Percentiles rank a stretch among this genome's conserved stretches.
These are phyloP conservation scores for Scheffersomyces lignicola DNA, from an alignment of 1,139 yeast genomes.

Conservation along the genomic window DNA sequence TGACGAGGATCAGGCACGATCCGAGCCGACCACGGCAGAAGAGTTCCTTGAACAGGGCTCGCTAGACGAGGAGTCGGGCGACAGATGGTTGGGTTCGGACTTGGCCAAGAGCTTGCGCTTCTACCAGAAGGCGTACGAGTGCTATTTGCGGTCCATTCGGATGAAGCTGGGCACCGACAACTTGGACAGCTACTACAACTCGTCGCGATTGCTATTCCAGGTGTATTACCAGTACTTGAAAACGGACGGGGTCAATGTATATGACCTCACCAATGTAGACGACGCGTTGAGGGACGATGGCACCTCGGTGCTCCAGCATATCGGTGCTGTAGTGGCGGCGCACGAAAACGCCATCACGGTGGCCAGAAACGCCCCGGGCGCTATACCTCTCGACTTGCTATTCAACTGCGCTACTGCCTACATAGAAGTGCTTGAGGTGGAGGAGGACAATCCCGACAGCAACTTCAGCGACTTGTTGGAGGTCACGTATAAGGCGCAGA, in stretches of 20 bases:
- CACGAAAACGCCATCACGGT: constrained; percentile 38
- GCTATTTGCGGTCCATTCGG: constrained; percentile 33
- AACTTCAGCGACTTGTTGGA: constrained; percentile 16
- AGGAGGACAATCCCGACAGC: constrained; percentile 17
- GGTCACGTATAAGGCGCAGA: constrained; percentile 19
- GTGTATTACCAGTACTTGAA: constrained; percentile 46
- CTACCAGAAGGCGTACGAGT: constrained; percentile 47
- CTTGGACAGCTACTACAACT: constrained; percentile 47
- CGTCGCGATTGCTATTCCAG: constrained; percentile 48
- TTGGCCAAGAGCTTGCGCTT: constrained; percentile 52
- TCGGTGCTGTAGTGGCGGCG: constrained; percentile 31
- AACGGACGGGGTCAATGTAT: constrained; percentile 43
- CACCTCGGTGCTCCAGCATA: constrained; percentile 38
- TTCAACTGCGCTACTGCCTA: constrained; percentile 50
- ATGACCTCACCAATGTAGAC: constrained; percentile 37
- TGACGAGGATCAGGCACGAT: constrained; percentile 5
- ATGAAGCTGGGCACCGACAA: constrained; percentile 11
- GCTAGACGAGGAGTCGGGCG: constrained; percentile 56
- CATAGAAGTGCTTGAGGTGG: constrained; percentile 46
- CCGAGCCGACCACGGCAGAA: constrained; percentile 37
- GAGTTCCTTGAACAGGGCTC: constrained; percentile 51
- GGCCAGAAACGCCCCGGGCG: constrained; percentile 9
- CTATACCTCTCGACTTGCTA: constrained; percentile 38
- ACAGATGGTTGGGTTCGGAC: constrained; percentile 58
- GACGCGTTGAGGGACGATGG: constrained; percentile 35